phyloP scores from a whole-genome alignment of 1,284 basidiomycete species.

The Trichosporon ovoides region DNA sequence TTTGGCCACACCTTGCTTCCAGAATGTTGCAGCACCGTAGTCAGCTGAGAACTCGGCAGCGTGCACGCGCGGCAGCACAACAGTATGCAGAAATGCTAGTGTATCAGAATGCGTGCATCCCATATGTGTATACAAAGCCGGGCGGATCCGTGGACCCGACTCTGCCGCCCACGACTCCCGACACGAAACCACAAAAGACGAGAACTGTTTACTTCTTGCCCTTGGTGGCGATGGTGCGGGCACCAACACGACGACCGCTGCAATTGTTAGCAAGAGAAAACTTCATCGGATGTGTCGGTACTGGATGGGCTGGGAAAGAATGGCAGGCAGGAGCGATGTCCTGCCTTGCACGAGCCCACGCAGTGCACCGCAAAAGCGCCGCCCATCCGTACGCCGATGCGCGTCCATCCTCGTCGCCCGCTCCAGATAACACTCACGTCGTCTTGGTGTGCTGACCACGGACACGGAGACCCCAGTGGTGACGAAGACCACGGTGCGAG shows the following conservation, averaged over 20 bases:
- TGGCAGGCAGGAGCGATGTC: no score
- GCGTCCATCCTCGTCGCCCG: neutral
- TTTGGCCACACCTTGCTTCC: no score
- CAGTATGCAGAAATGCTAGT: neutral
- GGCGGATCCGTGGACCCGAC: slow-evolving; percentile 2
- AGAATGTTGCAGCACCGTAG: no score
- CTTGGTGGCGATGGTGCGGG: slow-evolving; percentile 24
- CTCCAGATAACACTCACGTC: slow-evolving; percentile 52
- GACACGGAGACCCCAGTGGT: slow-evolving; percentile 93
- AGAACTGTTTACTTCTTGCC: slow-evolving; percentile 27
- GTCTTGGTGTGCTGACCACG: slow-evolving; percentile 99
- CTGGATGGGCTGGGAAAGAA: no score
- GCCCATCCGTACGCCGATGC: no score
- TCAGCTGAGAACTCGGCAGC: neutral
- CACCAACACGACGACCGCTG: slow-evolving; percentile 25
- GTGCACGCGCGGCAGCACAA: neutral
- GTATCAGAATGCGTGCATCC: slow-evolving; percentile 18
- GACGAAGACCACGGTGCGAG: slow-evolving; percentile 94
- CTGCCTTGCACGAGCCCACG: no score
- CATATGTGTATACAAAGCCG: slow-evolving; percentile 12
- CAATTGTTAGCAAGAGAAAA: slow-evolving; percentile 1
- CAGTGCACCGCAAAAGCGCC: no score
- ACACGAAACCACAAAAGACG: slow-evolving; percentile 3
- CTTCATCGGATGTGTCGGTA: no score
- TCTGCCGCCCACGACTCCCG: slow-evolving; percentile 7